Evolutionary conservation across 2,329 filamentous ascomycete genomes (phyloP).

Genomic region (Plenodomus tracheiphilus): DNA sequence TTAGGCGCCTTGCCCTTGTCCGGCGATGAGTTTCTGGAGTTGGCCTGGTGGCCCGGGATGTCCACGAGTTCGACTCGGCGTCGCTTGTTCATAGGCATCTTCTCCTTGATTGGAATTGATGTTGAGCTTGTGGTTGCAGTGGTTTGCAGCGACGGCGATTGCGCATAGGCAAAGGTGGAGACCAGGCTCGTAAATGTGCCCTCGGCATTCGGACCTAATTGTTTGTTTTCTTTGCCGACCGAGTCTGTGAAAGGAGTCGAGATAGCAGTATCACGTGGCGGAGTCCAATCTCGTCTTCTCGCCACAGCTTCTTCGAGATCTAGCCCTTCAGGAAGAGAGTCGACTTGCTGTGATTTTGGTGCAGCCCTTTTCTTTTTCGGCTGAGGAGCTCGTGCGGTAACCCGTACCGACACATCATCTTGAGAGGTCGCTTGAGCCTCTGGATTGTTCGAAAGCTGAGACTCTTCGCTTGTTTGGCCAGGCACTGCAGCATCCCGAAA

Average conservation of each 20-base stretch:
- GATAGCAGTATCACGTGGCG: slow-evolving; percentile 31
- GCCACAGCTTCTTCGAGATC: slow-evolving; percentile 35
- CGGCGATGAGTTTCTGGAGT: slow-evolving; percentile 27
- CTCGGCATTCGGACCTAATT: slow-evolving; percentile 2
- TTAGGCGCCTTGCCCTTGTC: slow-evolving; percentile 42
- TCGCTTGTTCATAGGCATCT: slow-evolving; percentile 25
- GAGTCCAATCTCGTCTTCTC: slow-evolving; percentile 44
- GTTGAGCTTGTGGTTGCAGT: slow-evolving; percentile 1
- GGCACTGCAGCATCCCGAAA: slow-evolving; percentile 9
- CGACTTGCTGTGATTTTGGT: slow-evolving; percentile 15
- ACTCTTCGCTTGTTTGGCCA: neutral
- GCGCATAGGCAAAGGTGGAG: slow-evolving; percentile 33
- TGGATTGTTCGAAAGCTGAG: neutral
- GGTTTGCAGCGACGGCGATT: slow-evolving; percentile 14
- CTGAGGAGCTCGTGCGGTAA: slow-evolving; percentile 28
- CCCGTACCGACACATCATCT: slow-evolving; percentile 27
- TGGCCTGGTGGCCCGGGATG: slow-evolving; percentile 26
- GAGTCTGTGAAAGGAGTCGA: slow-evolving; percentile 19
- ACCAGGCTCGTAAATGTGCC: slow-evolving; percentile 32
- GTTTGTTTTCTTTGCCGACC: slow-evolving; percentile 29
- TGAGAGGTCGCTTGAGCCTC: neutral
- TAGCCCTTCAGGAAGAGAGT: slow-evolving; percentile 12
- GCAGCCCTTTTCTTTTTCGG: slow-evolving; percentile 11
- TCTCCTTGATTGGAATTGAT: slow-evolving; percentile 5
- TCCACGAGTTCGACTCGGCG: slow-evolving; percentile 37